Evolutionary conservation across 2,329 filamentous ascomycete genomes (phyloP).

Genomic region (Fusarium musae): DNA sequence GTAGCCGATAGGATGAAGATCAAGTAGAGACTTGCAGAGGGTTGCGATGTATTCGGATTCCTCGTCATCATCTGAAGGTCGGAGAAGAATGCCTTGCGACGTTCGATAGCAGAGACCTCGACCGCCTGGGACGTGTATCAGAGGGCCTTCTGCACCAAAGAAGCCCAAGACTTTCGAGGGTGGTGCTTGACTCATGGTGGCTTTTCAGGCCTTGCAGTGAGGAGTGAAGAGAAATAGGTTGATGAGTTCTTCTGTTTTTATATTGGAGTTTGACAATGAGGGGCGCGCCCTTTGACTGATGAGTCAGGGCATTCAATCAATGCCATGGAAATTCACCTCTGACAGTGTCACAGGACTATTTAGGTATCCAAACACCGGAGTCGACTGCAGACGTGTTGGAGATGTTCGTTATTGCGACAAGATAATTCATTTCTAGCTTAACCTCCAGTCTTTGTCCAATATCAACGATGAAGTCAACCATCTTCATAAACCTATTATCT

Average conservation of each 20-base stretch:
- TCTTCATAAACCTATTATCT: too few species aligned
- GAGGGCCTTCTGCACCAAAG: background rate
- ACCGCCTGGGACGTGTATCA: background rate
- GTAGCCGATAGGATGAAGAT: background rate
- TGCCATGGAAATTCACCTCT: background rate
- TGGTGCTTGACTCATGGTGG: background rate
- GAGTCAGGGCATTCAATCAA: background rate
- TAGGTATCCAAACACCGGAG: accelerated
- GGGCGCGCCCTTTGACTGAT: background rate
- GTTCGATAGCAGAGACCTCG: background rate
- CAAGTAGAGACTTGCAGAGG: background rate
- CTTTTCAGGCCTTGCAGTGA: too few species aligned
- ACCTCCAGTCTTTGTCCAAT: too few species aligned
- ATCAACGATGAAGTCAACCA: accelerated
- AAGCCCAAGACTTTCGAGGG: background rate
- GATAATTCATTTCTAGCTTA: background rate
- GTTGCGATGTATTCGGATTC: background rate
- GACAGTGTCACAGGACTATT: background rate
- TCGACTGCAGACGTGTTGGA: too few species aligned
- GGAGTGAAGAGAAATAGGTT: background rate
- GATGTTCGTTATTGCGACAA: accelerated
- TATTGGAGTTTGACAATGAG: background rate
- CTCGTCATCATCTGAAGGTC: constrained; percentile 3
- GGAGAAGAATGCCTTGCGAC: background rate
- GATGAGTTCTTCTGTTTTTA: background rate